Base-by-base conservation (phyloP, 2,329 filamentous ascomycete genomes). In the Cladosporium sp. region DNA sequence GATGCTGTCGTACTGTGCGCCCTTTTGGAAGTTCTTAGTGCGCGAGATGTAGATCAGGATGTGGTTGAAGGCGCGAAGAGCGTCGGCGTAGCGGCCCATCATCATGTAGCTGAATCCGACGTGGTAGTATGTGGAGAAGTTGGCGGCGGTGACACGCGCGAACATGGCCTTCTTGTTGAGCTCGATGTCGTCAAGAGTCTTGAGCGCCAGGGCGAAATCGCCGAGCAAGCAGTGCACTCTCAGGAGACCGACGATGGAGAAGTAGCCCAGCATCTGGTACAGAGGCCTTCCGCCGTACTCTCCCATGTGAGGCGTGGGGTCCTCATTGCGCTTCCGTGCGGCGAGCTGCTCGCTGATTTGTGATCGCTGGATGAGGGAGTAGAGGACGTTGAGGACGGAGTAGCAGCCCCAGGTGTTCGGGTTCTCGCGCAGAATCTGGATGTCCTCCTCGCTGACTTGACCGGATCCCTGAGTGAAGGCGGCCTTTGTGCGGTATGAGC, bases 81-180 rank as follows among this genome's bases (percentile, higher is more conserved):
- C 94, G 78, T 99, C 94, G 78, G 92, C 90, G 76, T 99, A 99
- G 74, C 94, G 90, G 80, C 94, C 92, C 90, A 97, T 96, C 94
- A 99, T 99, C 93, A 99, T 97, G 88, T 99, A 99, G 68, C 91
- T 96, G 86, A 99, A 99, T 68, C 94, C 94, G 64, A 99, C 93
- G 76, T 97, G 97, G 86, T 99, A 99, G 86, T 97, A 99, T 66
- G 94, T 99, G 67, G 93, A 97, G 82, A 97, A 97, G 82, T 99
- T 94, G 60, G 94, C 94, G 57, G 94, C 93, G 94, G 99, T 97
- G 75, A 99, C 94, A 66, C 94, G 90, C 64, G 94, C 93, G 75
- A 99, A 99, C 90, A 97, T 97, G 77, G 94, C 92, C 84, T 97
- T 97, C 84, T 99, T 99, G 84, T 97, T 99, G 71, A 99, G 87